Base-by-base conservation (phyloP, 441 rosid species). In the Viola pubescens region DNA sequence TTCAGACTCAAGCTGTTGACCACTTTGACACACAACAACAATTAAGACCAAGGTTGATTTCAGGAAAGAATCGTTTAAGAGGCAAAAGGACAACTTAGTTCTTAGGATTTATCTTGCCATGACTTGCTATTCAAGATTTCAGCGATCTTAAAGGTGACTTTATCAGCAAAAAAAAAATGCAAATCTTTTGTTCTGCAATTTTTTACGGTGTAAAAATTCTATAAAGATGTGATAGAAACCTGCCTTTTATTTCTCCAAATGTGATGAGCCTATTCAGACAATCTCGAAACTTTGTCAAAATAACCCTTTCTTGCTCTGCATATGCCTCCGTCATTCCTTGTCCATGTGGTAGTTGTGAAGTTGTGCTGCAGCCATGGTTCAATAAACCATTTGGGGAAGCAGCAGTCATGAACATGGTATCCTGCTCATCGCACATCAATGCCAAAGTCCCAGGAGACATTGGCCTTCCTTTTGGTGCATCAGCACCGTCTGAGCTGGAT, bases 371-470 rank as follows among this genome's bases (percentile, higher is more conserved):
- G 73, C 85, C 79, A 57, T 59, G 78, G 65, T 75, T 84, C 45
- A 77, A 71, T 65, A 76, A 72, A 50, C 84, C 80, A 65, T 72
- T 78, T 52, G 90, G 80, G 45, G 95, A 81, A 72, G 92, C 59
- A 63, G 89, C 76, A 54, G 83, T 74, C 79, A 81, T 71, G 48
- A 81, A 75, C 70, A 87, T 72, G 16, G 88, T 67, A 63, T 86
- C 95, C 57, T 84, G 83, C 54, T 94, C 97, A 69, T 94, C 97
- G 59, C 98, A 94, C 99, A 94, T 88, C 75, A 94, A 82, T 58
- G 87, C 98, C 84, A 94, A 78, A 50, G 99, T 88, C 73, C 91
- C 97, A 44, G 99, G 99, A 69, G 97, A 94, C 84, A 91, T 78
- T 4, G 97, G 97, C 67, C 87, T 82, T 54, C 68, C 82, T 75